Conservation (phyloP, 768 basidiomycete genomes). For the Boletus rex-veris region DNA sequence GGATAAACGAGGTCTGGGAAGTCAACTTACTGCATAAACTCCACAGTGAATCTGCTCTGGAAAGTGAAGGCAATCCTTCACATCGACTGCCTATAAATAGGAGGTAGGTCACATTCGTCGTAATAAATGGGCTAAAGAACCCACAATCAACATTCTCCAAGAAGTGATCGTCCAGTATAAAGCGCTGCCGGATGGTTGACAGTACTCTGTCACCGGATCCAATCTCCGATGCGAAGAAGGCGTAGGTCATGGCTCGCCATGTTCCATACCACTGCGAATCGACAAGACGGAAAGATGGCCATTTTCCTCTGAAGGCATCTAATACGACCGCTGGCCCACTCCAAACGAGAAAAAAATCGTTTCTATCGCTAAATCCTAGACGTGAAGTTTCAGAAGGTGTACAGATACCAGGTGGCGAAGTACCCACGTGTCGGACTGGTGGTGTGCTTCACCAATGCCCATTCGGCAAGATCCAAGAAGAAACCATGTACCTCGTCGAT, state of each 20-base stretch:
- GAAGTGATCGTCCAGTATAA: conserved; percentile 19
- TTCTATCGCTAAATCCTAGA: neutral
- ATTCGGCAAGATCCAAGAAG: conserved; percentile 16
- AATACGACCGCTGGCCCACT: conserved; percentile 10
- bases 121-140: neutral
- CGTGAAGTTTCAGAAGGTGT: neutral
- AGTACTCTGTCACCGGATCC: neutral
- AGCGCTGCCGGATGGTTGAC: neutral
- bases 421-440: neutral
- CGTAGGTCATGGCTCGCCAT: conserved; percentile 10
- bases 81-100: conserved; percentile 1
- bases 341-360: conserved; percentile 13
- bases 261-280: conserved; percentile 2
- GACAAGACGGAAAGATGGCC: neutral
- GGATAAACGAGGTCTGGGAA: neutral
- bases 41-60: conserved; percentile 21
- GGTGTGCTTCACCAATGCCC: conserved; percentile 6
- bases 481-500: conserved; percentile 20
- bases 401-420: neutral
- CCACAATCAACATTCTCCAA: conserved; percentile 24
- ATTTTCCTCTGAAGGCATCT: conserved; percentile 8
- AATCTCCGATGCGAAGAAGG: conserved; percentile 1
- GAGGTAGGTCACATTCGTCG: neutral
- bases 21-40: conserved; percentile 27
- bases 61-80: conserved; percentile 6